Evolutionary conservation across 2,329 filamentous ascomycete species (phyloP).

Genomic region (Fusarium staphyleae): DNA sequence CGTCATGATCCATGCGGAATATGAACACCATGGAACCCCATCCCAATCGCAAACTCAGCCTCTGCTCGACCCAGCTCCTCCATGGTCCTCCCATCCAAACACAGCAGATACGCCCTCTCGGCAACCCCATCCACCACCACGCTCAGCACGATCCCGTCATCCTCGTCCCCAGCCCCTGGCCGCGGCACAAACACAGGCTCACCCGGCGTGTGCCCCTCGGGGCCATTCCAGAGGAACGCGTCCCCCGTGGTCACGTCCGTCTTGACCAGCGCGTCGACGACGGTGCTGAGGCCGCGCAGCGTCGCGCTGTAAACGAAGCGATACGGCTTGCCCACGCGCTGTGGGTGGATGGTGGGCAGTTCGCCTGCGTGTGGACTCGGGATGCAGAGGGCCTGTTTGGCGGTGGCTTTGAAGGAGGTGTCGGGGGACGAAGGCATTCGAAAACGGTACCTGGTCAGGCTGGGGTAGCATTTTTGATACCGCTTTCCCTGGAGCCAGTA

Average conservation of each 20-base stretch:
- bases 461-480: conserved; percentile 46
- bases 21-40: conserved; percentile 72
- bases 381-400: conserved; percentile 54
- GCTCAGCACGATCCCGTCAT: conserved; percentile 68
- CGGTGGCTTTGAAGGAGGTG: conserved; percentile 28
- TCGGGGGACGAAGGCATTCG: conserved; percentile 42
- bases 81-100: conserved; percentile 68
- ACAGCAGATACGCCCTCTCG: conserved; percentile 69
- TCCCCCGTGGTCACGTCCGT: conserved; percentile 65
- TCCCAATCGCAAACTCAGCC: conserved; percentile 63
- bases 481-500: conserved; percentile 53
- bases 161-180: conserved; percentile 57
- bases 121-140: conserved; percentile 69
- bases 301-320: conserved; percentile 67
- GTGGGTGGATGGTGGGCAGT: conserved; percentile 70
- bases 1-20: conserved; percentile 24
- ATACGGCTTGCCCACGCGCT: conserved; percentile 58
- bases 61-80: conserved; percentile 70
- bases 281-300: conserved; percentile 63
- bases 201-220: conserved; percentile 68
- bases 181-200: conserved; percentile 71
- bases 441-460: conserved; percentile 55
- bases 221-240: conserved; percentile 63
- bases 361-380: conserved; percentile 64
- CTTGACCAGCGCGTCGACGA: conserved; percentile 70